Evolutionary conservation across 768 basidiomycete genomes (phyloP), one percentile per base, ranked within the genome.

Genomic region (Tylopilus vinaceipallidus): DNA sequence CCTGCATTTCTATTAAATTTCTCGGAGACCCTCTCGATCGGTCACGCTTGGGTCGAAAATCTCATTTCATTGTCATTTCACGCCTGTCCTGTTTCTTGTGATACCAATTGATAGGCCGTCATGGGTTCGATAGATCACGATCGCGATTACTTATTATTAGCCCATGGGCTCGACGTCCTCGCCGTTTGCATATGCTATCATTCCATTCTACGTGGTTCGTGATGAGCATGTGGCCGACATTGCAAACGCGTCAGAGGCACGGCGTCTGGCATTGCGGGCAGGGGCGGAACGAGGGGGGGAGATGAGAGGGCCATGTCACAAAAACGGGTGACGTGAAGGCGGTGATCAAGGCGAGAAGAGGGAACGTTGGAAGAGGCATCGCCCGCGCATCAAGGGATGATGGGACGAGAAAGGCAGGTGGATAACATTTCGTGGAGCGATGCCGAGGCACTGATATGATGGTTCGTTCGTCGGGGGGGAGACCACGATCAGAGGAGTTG

Each of bases 1-100:
- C 43, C 32, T 26, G 49, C 49, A 66, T 60, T 64, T 65, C 65
- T 65, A 65, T 58, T 46, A 34, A 52, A 59, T 54, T 52, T 53
- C 24, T n/a, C 46, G 55, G 51, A 54, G 54, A 42, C 14, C 44
- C 16, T 50, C 40, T 46, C 45, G 20, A 23, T 36, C 23, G 20
- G 29, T 20, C 26, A 24, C 32, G n/a, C 41, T 6, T 43, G 26
- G 34, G 6, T 38, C 27, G 34, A n/a, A 24, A 10, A 36, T 23
- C 23, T 4, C 17, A 42, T 32, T 17, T 17, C 1, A 34, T 22
- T 42, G 29, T 42, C n/a, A 29, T 6, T 36, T 34, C 24, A 27
- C 7, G 17, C 33, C 38, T 17, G 39, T 34, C 13, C 17, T 2
- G 20, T 53, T 51, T 59, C 51, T 55, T 55, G 52, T 59, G 63